A percentile compares a stretch with the other conserved stretches of the same genome.
These are phyloP conservation scores for Teratosphaeria pseudoeucalypti DNA, from an alignment of 2,329 filamentous ascomycete genomes.

Conservation along the genomic window DNA sequence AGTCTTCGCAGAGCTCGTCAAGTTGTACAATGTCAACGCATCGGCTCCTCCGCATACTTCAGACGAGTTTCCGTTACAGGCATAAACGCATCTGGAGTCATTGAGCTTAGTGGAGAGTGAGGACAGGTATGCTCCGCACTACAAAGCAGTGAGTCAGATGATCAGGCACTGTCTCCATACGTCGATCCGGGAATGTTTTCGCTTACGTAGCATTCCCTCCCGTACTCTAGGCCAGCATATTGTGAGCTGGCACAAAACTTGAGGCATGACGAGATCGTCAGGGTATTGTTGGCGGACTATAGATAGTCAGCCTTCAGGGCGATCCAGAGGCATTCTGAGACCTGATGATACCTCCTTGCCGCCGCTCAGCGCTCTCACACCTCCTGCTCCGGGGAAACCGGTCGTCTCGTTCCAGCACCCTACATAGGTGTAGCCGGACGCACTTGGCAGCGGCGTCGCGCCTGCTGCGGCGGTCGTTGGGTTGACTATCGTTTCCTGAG, in stretches of 20 bases:
- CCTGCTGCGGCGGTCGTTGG: constrained; percentile 18
- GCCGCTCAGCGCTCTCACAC: constrained; percentile 36
- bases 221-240: constrained; percentile 47
- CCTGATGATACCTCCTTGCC: constrained; percentile 20
- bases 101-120: constrained; percentile 36
- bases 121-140: constrained; percentile 43
- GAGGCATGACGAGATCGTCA: constrained; percentile 45
- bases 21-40: constrained; percentile 22
- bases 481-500: constrained; percentile 15
- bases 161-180: neutral
- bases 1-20: constrained; percentile 13
- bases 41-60: constrained; percentile 46
- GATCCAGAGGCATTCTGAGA: neutral
- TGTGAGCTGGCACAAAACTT: constrained; percentile 37
- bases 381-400: constrained; percentile 26
- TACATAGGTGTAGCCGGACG: constrained; percentile 37
- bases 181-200: neutral
- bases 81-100: constrained; percentile 39
- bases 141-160: constrained; percentile 46
- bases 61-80: constrained; percentile 44
- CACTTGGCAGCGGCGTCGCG: constrained; percentile 13
- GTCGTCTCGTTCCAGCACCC: constrained; percentile 52
- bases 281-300: constrained; percentile 29
- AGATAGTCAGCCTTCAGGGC: neutral
- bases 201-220: neutral